phyloP scores from a whole-genome alignment of 139 green algal species.

The Raphidocelis subcapitata region DNA sequence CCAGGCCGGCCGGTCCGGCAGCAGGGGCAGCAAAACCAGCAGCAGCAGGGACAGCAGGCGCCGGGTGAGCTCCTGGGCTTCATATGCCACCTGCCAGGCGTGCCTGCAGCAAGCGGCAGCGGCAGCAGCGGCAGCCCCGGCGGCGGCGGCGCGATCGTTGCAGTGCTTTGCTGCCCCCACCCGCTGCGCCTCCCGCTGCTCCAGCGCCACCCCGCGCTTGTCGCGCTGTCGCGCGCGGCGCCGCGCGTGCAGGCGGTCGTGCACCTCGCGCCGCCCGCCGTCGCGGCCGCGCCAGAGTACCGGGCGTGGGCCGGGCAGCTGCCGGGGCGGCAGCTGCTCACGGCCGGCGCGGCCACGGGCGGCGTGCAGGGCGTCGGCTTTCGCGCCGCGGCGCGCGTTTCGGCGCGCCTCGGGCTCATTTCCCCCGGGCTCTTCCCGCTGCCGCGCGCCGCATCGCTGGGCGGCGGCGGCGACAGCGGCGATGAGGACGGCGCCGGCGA shows the following conservation, averaged over 20 bases:
- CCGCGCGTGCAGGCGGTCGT: background rate
- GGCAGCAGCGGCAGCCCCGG: background rate
- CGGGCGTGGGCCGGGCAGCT: background rate
- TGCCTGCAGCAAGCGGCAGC: background rate
- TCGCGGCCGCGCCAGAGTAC: background rate
- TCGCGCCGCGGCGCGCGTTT: conserved; percentile 35
- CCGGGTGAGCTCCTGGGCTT: too few relatives aligned
- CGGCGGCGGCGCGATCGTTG: background rate
- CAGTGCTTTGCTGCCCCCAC: background rate
- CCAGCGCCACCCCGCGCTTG: background rate
- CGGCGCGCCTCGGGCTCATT: conserved; percentile 43
- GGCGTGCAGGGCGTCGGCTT: conserved; percentile 23
- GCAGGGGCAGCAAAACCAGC: background rate
- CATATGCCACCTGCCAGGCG: background rate
- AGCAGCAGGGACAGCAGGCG: conserved; percentile 11
- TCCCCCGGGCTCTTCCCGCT: conserved; percentile 56
- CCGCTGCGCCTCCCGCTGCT: background rate
- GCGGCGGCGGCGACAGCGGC: background rate
- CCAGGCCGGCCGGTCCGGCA: background rate
- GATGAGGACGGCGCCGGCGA: conserved; percentile 17
- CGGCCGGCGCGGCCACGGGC: background rate
- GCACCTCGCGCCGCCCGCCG: background rate
- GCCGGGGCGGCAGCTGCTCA: background rate
- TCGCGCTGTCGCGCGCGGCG: too few relatives aligned
- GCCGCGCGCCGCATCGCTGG: conserved; percentile 14